Conservation (phyloP, 139 green algal genomes). For the Mychonastes homosphaera region DNA sequence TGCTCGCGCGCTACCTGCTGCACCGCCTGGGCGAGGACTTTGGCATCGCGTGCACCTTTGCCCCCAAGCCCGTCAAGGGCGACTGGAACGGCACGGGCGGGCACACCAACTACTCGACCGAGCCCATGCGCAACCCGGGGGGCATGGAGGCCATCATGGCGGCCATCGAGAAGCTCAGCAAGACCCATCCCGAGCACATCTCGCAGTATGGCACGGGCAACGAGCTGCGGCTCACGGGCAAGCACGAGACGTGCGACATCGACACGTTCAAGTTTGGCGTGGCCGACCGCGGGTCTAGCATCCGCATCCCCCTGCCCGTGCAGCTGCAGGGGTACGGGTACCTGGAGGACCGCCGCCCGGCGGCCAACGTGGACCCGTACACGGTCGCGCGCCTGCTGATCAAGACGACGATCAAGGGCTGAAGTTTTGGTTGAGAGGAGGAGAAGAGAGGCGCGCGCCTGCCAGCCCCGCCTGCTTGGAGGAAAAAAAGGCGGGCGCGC, state of each 20-base stretch:
- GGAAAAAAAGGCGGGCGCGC: too few relatives aligned
- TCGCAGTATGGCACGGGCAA: slow-evolving; percentile 74
- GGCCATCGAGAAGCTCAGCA: slow-evolving; percentile 73
- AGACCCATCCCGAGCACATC: slow-evolving; percentile 81
- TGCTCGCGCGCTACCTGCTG: slow-evolving; percentile 67
- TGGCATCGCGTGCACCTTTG: slow-evolving; percentile 64
- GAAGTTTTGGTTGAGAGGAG: too few relatives aligned
- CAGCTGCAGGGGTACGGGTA: slow-evolving; percentile 71
- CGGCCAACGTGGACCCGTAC: slow-evolving; percentile 81
- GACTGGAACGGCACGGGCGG: slow-evolving; percentile 85
- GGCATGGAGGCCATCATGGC: slow-evolving; percentile 72
- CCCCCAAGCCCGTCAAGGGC: slow-evolving; percentile 77
- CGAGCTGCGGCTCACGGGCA: slow-evolving; percentile 75
- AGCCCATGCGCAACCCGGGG: slow-evolving; percentile 65
- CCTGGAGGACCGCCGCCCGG: slow-evolving; percentile 72
- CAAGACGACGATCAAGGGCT: too few relatives aligned
- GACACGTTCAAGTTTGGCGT: slow-evolving; percentile 74
- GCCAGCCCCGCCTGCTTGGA: too few relatives aligned
- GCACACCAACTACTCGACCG: slow-evolving; percentile 89
- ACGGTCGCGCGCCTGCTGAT: slow-evolving; percentile 69
- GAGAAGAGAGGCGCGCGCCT: too few relatives aligned
- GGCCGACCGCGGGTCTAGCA: slow-evolving; percentile 73
- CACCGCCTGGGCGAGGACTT: slow-evolving; percentile 69
- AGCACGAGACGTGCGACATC: slow-evolving; percentile 87
- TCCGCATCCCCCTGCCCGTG: slow-evolving; percentile 81